Evolutionary conservation across 306 rosid species (phyloP).

Genomic region (Quercus cerris): DNA sequence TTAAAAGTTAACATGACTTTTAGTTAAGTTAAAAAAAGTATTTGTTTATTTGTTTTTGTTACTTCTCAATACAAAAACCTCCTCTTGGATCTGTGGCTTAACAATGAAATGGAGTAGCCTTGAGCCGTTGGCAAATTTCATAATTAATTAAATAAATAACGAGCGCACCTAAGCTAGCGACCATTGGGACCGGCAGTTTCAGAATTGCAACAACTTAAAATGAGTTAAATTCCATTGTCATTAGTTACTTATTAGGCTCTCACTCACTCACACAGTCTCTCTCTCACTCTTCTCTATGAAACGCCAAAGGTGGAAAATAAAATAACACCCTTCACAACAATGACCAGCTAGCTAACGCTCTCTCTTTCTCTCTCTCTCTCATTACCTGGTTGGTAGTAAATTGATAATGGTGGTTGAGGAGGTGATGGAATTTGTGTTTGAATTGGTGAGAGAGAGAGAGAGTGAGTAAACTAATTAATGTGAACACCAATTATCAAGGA

Average conservation of each 20-base stretch:
- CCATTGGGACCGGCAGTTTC: too few relatives aligned
- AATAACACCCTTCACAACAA: slow-evolving; percentile 56
- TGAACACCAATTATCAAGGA: neutral
- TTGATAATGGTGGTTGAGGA: slow-evolving; percentile 56
- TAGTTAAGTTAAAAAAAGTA: fast-evolving
- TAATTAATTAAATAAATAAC: too few relatives aligned
- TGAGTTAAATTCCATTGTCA: too few relatives aligned
- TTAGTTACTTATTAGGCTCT: too few relatives aligned
- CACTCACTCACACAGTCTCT: neutral
- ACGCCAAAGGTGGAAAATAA: slow-evolving; percentile 51
- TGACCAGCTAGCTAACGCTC: slow-evolving; percentile 74
- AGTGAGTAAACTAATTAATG: neutral
- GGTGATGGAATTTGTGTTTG: slow-evolving; percentile 24
- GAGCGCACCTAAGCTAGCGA: too few relatives aligned
- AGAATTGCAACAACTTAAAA: too few relatives aligned
- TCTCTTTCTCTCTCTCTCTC: slow-evolving; percentile 20
- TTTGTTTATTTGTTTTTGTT: too few relatives aligned
- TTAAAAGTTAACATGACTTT: too few relatives aligned
- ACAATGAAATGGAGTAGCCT: too few relatives aligned
- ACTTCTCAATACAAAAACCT: fast-evolving
- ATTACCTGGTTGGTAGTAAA: slow-evolving; percentile 29
- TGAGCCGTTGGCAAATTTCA: too few relatives aligned
- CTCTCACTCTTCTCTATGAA: slow-evolving; percentile 33
- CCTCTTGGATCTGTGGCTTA: too few relatives aligned
- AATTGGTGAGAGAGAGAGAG: slow-evolving; percentile 11